Base-by-base conservation (phyloP, 345 rosid species). In the Citrus hindsii region DNA sequence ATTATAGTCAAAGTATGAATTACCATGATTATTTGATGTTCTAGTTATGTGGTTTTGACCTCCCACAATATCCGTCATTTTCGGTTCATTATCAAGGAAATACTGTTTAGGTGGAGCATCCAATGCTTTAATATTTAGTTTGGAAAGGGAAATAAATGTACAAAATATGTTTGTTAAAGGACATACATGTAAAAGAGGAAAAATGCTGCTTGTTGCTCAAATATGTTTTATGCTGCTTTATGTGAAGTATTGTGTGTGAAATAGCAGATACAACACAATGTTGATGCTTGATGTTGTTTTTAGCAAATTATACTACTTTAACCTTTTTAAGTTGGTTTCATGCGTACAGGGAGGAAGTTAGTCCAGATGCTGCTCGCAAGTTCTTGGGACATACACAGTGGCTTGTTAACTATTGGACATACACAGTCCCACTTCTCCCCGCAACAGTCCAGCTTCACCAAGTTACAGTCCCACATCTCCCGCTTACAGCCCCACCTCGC, bases 361-460 rank as follows among this genome's bases (percentile, higher is more conserved):
- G 99, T 78, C 99, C 98, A 38, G 97, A 95, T 92, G 97, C 99
- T n/a, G 98, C 99, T 72, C 91, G 99, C 76, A 95, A 94, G 75
- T 95, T 95, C 84, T 89, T 95, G 77, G 99, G 99, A 55, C 97
- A 95, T 80, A 95, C 98, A 10, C 98, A 95, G 77, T 95, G 99
- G 99, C 99, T 95, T 84, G 99, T 94, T 73, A 95, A 95, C 76
- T 95, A 95, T 84, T 95, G 98, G 99, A 25, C 27, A 25, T 25
- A 25, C 27, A 25, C 27, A 35, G 7, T 65, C 98, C 97, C 0
- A 89, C 94, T 0, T 94, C 98, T 0, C 98, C 97, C 0, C 85
- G 91, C 63, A 90, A 94, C 80, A 91, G 97, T 13, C 97, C 96
- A 0, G 91, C 98, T 0, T 95, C 98, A 0, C 98, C 99, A 0